Conservation (phyloP, 805 yeast genomes). For the Teunomyces lycoperdinae region DNA sequence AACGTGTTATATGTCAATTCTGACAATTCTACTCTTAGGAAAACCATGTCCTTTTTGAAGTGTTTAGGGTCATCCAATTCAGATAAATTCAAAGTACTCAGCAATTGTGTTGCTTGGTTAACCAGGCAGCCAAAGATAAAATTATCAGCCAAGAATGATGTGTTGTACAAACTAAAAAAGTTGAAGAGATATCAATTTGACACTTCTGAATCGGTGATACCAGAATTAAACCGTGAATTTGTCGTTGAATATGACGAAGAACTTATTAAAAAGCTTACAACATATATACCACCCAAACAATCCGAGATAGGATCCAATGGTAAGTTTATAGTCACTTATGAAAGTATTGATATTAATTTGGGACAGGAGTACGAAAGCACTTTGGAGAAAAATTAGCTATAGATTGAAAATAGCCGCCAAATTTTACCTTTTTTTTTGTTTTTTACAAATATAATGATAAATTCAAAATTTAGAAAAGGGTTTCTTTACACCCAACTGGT, state of each 20-base stretch:
- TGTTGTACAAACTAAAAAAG: neutral
- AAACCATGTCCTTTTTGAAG: slow-evolving; percentile 17
- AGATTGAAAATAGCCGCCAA: neutral
- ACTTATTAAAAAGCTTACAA: neutral
- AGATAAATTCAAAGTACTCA: slow-evolving; percentile 13
- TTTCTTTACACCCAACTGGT: neutral
- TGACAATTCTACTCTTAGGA: slow-evolving; percentile 13
- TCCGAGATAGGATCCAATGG: neutral
- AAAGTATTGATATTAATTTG: neutral
- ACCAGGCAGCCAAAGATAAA: slow-evolving; percentile 7
- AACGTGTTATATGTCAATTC: slow-evolving; percentile 16
- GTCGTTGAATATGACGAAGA: neutral
- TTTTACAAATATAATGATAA: neutral
- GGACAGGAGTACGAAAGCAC: neutral
- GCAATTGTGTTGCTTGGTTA: slow-evolving; percentile 24
- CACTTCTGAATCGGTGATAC: neutral
- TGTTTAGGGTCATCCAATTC: slow-evolving; percentile 17
- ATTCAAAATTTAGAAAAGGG: neutral
- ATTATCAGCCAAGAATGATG: neutral
- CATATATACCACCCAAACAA: neutral
- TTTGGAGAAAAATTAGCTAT: neutral
- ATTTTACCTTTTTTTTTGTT: neutral
- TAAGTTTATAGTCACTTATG: neutral
- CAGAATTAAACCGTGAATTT: neutral
- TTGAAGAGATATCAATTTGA: neutral